A percentile compares a stretch with the other conserved stretches of the same genome.
These are phyloP conservation scores for Cyclotella choctawhatcheeana DNA, from an alignment of 108 stramenopile genomes.

Conservation along the genomic window DNA sequence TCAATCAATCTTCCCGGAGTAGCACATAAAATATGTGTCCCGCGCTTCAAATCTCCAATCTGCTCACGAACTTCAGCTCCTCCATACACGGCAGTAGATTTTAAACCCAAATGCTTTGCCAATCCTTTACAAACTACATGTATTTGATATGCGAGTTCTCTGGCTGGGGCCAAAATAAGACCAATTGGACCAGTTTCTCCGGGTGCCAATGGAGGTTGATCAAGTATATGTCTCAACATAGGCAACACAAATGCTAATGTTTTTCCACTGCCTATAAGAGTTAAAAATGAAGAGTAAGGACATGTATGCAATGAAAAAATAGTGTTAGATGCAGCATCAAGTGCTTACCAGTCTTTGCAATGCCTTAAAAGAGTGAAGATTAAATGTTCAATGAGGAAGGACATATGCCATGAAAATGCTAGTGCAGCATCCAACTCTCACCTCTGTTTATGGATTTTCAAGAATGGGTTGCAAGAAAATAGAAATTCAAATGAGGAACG, in stretches of 20 bases:
- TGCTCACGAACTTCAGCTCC: constrained; percentile 97
- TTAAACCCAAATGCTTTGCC: constrained; percentile 78
- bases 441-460: too few species aligned
- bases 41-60: constrained; percentile 96
- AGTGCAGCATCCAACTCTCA: too few species aligned
- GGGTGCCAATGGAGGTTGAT: constrained; percentile 91
- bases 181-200: constrained; percentile 97
- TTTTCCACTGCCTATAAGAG: constrained; percentile 95
- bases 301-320: too few species aligned
- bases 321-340: too few species aligned
- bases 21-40: constrained; percentile 96
- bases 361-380: too few species aligned
- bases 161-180: constrained; percentile 94
- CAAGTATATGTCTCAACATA: constrained; percentile 92
- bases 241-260: constrained; percentile 96
- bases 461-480: too few species aligned
- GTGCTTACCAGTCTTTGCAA: constrained; percentile 99
- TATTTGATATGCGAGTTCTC: constrained; percentile 98
- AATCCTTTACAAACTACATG: constrained; percentile 87
- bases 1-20: constrained; percentile 99
- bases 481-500: too few species aligned
- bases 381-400: too few species aligned
- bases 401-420: too few species aligned
- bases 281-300: too few species aligned
- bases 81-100: constrained; percentile 96